Evolutionary conservation across 257 asterid genomes (phyloP).

Genomic region (Petunia secreta): DNA sequence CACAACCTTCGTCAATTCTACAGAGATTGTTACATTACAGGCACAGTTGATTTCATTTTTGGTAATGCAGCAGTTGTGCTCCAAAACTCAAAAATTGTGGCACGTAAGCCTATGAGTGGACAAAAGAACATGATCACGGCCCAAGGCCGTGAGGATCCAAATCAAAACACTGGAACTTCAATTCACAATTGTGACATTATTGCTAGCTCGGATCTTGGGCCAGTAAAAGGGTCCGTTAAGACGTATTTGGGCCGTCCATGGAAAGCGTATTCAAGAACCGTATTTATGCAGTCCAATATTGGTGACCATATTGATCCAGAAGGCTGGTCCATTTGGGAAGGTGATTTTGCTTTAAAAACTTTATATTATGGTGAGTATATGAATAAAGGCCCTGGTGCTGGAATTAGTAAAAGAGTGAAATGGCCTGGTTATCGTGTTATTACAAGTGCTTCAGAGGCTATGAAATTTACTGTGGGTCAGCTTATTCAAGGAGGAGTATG

Average conservation of each 20-base stretch:
- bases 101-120: constrained; percentile 40
- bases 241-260: constrained; percentile 39
- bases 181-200: constrained; percentile 40
- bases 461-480: constrained; percentile 29
- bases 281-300: constrained; percentile 31
- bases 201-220: constrained; percentile 29
- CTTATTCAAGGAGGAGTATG: constrained; percentile 31
- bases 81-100: constrained; percentile 45
- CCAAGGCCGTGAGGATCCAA: constrained; percentile 51
- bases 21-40: constrained; percentile 52
- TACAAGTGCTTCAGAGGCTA: constrained; percentile 19
- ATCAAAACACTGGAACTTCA: constrained; percentile 47
- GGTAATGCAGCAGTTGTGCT: constrained; percentile 53
- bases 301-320: constrained; percentile 32
- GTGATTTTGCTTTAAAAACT: constrained; percentile 30
- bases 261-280: constrained; percentile 37
- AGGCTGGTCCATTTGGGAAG: constrained; percentile 35
- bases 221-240: constrained; percentile 20
- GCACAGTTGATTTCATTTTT: constrained; percentile 63
- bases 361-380: constrained; percentile 35
- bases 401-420: constrained; percentile 22
- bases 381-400: constrained; percentile 38
- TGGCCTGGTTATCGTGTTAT: constrained; percentile 32
- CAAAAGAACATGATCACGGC: constrained; percentile 59
- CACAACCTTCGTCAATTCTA: constrained; percentile 62